Evolutionary conservation across 805 yeast genomes (phyloP), one percentile per base, ranked within the genome.

Genomic region (Saccharomycopsis malanga): DNA sequence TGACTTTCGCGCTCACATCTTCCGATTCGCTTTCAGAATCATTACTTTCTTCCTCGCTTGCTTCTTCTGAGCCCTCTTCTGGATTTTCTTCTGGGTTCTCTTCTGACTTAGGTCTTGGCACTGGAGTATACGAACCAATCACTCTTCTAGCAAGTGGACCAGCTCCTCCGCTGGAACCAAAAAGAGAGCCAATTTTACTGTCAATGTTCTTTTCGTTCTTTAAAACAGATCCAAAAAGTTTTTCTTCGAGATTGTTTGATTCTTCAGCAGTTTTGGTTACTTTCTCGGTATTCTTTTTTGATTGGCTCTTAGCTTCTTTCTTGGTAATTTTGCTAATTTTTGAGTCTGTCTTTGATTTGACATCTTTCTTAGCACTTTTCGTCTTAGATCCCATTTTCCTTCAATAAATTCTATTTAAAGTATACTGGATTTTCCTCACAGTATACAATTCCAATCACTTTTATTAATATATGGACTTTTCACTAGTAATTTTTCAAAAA

Each of bases 91-190:
- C 37, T 22, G 37, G 29, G 30, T 41, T 47, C 15, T 24, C 41
- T 25, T 47, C 48, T 14, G 48, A 44, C 35, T n/a, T n/a, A n/a
- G n/a, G n/a, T n/a, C n/a, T n/a, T n/a, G n/a, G n/a, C n/a, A n/a
- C n/a, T n/a, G n/a, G n/a, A n/a, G n/a, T n/a, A n/a, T n/a, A n/a
- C n/a, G n/a, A n/a, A n/a, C n/a, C n/a, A n/a, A n/a, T n/a, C n/a
- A n/a, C n/a, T n/a, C n/a, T n/a, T 57, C 70, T 62, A 53, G 69
- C 63, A n/a, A 81, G 35, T 5, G 47, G 51, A 2, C 38, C 54
- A 25, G 54, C 56, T 3, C 36, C 53, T 24, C 53, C 56, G 20
- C 48, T 50, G 6, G 50, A 53, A 24, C 49, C 46, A 39, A 46
- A 40, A 20, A 46, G 32, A 10, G 45, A 35, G 17, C 14, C 30